Evolutionary conservation across 208 protist species (phyloP).

Genomic region (Herpetomonas tarakana): DNA sequence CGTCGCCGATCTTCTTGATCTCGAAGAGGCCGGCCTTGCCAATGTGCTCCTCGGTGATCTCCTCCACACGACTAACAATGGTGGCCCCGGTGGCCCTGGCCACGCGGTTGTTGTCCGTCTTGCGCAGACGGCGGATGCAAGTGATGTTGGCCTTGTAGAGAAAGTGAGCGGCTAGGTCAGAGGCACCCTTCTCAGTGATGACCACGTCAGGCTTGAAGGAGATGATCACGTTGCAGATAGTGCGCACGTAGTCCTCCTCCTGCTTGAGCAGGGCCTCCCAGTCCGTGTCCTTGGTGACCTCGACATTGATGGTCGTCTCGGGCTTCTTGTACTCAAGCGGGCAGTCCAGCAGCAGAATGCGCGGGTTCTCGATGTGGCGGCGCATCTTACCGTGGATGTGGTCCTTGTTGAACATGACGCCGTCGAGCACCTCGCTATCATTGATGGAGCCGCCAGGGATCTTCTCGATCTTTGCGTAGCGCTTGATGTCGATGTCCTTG

Average conservation of each 20-base stretch:
- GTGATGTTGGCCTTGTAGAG: slow-evolving; percentile 98
- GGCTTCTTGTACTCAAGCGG: slow-evolving; percentile 99
- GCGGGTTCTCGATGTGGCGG: slow-evolving; percentile 97
- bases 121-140: slow-evolving; percentile 97
- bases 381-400: slow-evolving; percentile 99
- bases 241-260: slow-evolving; percentile 99
- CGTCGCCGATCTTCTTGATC: slow-evolving; percentile 99
- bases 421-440: slow-evolving; percentile 98
- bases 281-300: slow-evolving; percentile 97
- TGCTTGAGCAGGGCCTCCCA: slow-evolving; percentile 96
- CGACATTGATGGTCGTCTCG: slow-evolving; percentile 98
- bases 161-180: slow-evolving; percentile 98
- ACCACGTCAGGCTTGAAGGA: slow-evolving; percentile 99
- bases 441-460: slow-evolving; percentile 99
- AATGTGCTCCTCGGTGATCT: slow-evolving; percentile 97
- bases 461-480: slow-evolving; percentile 99
- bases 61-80: slow-evolving; percentile 97
- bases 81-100: slow-evolving; percentile 97
- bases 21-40: slow-evolving; percentile 99
- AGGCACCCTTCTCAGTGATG: slow-evolving; percentile 99
- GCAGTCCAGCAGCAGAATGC: slow-evolving; percentile 99
- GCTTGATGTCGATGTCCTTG: slow-evolving; percentile 99
- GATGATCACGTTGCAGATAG: slow-evolving; percentile 97
- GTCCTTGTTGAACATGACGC: slow-evolving; percentile 99
- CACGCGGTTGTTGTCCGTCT: slow-evolving; percentile 99